Base-by-base conservation (phyloP, 2,329 filamentous ascomycete species). In the Dichotomopilus funicola region DNA sequence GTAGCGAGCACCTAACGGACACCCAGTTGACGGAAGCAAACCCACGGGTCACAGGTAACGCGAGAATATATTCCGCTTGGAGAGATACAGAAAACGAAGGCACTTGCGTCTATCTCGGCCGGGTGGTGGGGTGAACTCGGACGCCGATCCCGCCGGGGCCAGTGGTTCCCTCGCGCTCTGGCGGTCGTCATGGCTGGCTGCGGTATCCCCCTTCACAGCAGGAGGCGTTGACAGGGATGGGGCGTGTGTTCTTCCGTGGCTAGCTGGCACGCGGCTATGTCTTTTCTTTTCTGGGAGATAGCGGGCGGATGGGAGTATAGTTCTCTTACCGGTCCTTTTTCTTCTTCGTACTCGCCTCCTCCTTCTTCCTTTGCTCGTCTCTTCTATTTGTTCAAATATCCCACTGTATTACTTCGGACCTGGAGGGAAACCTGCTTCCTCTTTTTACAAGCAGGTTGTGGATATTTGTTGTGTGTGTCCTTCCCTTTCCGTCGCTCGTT, bases 401-500 rank as follows among this genome's bases (percentile, higher is more conserved):
- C 44, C 35, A 11, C 52, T 54, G 59, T 57, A 51, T 54, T 50
- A 58, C 55, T 35, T 46, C 35, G 11, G n/a, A 13, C 36, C 43
- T 5, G 48, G 19, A 27, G 31, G n/a, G n/a, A 41, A 40, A 34
- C 31, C 49, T 54, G 38, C 47, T 56, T 49, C 40, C 33, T 53
- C 37, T 27, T 3, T 27, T 27, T 27, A 27, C 19, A 27, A 27
- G 19, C 19, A 27, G 19, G 19, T 27, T 27, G 45, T 53, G 49
- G 48, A 35, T 50, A 54, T 44, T 33, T 34, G 27, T 27, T 27
- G 40, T 36, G 44, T 36, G 44, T 53, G 34, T 35, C 13, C 13
- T 54, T 55, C 40, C 43, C 13, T 56, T 58, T 41, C 13, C 50
- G 38, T 56, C 54, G 34, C 47, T 62, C 56, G n/a, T 58, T 61